Conservation (phyloP, 1,284 basidiomycete species). For the Puccinia triticina region DNA sequence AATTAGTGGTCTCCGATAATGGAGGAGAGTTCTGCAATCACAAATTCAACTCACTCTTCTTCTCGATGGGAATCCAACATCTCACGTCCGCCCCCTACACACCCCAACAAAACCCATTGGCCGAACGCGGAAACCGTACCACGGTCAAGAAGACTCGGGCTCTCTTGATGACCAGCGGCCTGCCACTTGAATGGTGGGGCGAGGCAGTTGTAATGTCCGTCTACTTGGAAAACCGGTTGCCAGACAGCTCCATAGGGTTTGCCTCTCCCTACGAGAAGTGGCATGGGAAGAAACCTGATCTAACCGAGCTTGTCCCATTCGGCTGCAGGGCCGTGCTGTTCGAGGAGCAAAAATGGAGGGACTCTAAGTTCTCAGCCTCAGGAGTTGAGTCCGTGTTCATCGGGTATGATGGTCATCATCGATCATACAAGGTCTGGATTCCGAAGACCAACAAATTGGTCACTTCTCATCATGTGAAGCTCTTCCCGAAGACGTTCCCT, state of each 20-base stretch:
- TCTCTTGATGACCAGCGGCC: background rate
- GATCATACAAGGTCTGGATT: too few relatives aligned
- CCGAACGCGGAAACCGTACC: too few relatives aligned
- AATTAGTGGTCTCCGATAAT: too few relatives aligned
- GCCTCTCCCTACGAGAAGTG: conserved; percentile 20
- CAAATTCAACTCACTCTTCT: background rate
- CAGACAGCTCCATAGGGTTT: background rate
- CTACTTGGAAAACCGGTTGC: background rate
- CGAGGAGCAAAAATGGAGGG: background rate
- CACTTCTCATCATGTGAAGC: too few relatives aligned
- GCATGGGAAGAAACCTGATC: background rate
- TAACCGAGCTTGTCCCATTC: background rate
- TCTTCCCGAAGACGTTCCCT: too few relatives aligned
- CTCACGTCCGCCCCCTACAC: conserved; percentile 19
- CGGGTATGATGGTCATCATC: too few relatives aligned
- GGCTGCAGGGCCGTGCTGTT: background rate
- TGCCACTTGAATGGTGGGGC: background rate
- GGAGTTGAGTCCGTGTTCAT: too few relatives aligned
- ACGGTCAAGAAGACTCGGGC: conserved; percentile 18
- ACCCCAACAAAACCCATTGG: conserved; percentile 37
- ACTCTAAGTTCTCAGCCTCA: too few relatives aligned
- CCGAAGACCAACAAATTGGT: background rate
- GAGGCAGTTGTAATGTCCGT: conserved; percentile 6
- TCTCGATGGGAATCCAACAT: background rate
- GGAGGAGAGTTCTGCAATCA: too few relatives aligned